Percentiles rank a stretch among this genome's conserved stretches.
These are phyloP conservation scores for Phytophthora agathidicida DNA, from an alignment of 352 stramenopile genomes.

Conservation along the genomic window DNA sequence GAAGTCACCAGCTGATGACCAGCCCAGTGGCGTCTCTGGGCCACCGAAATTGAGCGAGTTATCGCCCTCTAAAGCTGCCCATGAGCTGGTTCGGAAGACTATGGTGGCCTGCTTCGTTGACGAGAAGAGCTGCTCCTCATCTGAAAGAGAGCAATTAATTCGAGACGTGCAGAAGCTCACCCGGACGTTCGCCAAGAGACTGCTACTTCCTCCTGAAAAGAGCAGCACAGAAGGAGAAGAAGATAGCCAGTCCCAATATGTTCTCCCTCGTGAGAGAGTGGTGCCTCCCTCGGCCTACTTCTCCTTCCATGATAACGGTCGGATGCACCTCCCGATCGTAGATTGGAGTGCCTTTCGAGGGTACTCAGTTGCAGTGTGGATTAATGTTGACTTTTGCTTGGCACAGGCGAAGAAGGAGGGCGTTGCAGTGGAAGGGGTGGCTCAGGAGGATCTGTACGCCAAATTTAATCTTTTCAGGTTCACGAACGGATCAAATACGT, in stretches of 20 bases:
- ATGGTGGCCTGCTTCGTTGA: slow-evolving; percentile 45
- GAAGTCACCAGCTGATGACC: neutral
- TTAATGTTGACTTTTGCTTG: slow-evolving; percentile 54
- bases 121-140: slow-evolving; percentile 18
- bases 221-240: slow-evolving; percentile 13
- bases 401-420: slow-evolving; percentile 21
- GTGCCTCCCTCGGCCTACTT: slow-evolving; percentile 71
- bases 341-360: slow-evolving; percentile 83
- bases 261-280: slow-evolving; percentile 37
- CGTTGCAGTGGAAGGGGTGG: slow-evolving; percentile 1
- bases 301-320: slow-evolving; percentile 58
- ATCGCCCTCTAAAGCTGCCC: slow-evolving; percentile 33
- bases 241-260: slow-evolving; percentile 35
- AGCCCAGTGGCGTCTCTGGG: neutral
- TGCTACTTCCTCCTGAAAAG: slow-evolving; percentile 34
- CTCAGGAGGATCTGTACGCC: slow-evolving; percentile 24
- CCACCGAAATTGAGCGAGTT: slow-evolving; percentile 2
- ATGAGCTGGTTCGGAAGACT: slow-evolving; percentile 42
- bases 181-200: slow-evolving; percentile 37
- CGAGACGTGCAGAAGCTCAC: slow-evolving; percentile 40
- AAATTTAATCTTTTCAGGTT: slow-evolving; percentile 82
- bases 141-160: slow-evolving; percentile 34
- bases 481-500: slow-evolving; percentile 66
- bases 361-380: slow-evolving; percentile 81
- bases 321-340: slow-evolving; percentile 79